These are phyloP conservation scores for Exophiala viscosa DNA, from an alignment of 2,329 filamentous ascomycete genomes.

Conservation along the genomic window DNA sequence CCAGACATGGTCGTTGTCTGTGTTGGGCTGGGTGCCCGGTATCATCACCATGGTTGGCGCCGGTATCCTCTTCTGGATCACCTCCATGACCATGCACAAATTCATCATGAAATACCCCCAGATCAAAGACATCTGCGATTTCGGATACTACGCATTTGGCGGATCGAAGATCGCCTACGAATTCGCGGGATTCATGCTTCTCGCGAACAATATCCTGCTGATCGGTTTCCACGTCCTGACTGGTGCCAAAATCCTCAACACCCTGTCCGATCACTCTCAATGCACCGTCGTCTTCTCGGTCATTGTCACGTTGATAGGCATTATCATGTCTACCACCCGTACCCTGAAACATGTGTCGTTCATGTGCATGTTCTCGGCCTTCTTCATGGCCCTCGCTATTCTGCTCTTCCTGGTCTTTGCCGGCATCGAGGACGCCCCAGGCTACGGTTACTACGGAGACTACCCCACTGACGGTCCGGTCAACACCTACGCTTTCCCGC, in stretches of 20 bases:
- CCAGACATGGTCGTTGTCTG: conserved; percentile 49
- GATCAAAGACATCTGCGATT: conserved; percentile 48
- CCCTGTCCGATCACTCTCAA: conserved; percentile 46
- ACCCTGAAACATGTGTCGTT: conserved; percentile 49
- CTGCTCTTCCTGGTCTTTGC: conserved; percentile 49
- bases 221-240: conserved; percentile 52
- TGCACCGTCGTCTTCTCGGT: conserved; percentile 50
- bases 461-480: conserved; percentile 45
- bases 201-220: conserved; percentile 52
- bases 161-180: conserved; percentile 43
- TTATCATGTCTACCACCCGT: conserved; percentile 45
- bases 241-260: conserved; percentile 49
- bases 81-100: conserved; percentile 50
- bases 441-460: conserved; percentile 45
- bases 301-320: conserved; percentile 46
- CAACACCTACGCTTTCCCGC: conserved; percentile 48
- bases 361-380: conserved; percentile 50
- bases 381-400: conserved; percentile 48
- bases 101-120: conserved; percentile 52
- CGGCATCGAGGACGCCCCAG: conserved; percentile 45
- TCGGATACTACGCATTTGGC: conserved; percentile 48
- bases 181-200: conserved; percentile 46
- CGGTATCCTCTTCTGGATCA: conserved; percentile 48
- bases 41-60: conserved; percentile 47
- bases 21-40: conserved; percentile 47